Evolutionary conservation across 495 filamentous ascomycete species (phyloP), one percentile per base, ranked within the genome.

Genomic region (Xylaria castorea): DNA sequence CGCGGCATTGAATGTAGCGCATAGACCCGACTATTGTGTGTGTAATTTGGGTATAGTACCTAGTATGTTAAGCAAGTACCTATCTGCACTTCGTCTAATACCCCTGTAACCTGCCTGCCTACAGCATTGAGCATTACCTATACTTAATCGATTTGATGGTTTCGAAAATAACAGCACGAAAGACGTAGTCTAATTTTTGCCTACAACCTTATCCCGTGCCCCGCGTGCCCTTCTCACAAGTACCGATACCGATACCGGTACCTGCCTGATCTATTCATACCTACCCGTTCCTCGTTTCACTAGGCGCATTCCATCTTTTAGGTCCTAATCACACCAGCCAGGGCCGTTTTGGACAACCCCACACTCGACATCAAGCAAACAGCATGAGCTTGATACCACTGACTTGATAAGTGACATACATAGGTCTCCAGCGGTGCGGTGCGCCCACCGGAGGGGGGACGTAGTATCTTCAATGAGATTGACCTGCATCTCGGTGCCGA

Each of bases 401-500:
- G 20, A 0, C 18, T 18, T 20, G 18, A 18, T 18, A 20, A 38
- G 36, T 38, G 36, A 38, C 36, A 38, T 51, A 36, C 34, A 7
- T 51, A 25, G 20, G 18, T 51, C 48, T 51, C 22, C 20, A 11
- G 48, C n/a, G 46, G 1, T n/a, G 18, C 46, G 7, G 3, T 6
- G 42, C 42, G 16, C 14, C 42, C 42, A 46, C 42, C 5, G 14
- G 42, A 18, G 42, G 42, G 4, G n/a, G 42, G 25, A 30, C 22
- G 30, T 57, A 22, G 53, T 57, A 32, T 12, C 53, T 3, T 32
- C 27, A 18, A 12, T 38, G 18, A 3, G n/a, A 34, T n/a, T 34
- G 64, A 20, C 46, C 32, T 53, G 30, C 64, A 36, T 66, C 46
- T 66, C 64, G 64, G 64, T 66, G 44, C 64, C 64, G 64, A 66